These are phyloP conservation scores for Puccinia triticina DNA, from an alignment of 1,284 basidiomycete species.

Conservation along the genomic window DNA sequence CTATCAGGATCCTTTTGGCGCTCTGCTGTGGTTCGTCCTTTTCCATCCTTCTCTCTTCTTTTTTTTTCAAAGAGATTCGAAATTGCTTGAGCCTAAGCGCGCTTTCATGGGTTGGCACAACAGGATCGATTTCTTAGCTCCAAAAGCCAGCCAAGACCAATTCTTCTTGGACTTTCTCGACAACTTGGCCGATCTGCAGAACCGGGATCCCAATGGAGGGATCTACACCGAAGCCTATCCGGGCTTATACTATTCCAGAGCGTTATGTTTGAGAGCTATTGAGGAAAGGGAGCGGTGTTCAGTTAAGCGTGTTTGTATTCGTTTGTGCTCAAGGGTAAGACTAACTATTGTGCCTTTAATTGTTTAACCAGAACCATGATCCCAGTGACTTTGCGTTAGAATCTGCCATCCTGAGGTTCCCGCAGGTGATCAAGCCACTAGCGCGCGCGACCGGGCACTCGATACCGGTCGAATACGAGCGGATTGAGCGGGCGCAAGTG, in stretches of 20 bases:
- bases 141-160: conserved; percentile 72
- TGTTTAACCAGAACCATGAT: conserved; percentile 63
- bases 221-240: conserved; percentile 40
- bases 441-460: conserved; percentile 78
- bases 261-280: conserved; percentile 34
- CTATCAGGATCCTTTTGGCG: conserved; percentile 76
- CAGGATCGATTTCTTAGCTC: conserved; percentile 71
- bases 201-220: conserved; percentile 26
- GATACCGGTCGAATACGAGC: conserved; percentile 67
- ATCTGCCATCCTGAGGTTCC: conserved; percentile 75
- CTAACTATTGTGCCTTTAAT: conserved; percentile 14
- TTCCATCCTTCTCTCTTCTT: not conserved
- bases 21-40: conserved; percentile 69
- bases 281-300: conserved; percentile 20
- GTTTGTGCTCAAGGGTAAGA: not conserved
- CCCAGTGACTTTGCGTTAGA: conserved; percentile 70
- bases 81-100: not conserved
- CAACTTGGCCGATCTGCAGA: conserved; percentile 30
- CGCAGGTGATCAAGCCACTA: conserved; percentile 74
- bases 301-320: not conserved
- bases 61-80: not conserved
- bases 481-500: conserved; percentile 67
- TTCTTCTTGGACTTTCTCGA: conserved; percentile 33
- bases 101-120: not conserved
- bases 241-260: conserved; percentile 36